phyloP scores from a whole-genome alignment of 495 filamentous ascomycete genomes.

The Chaetomium cochliodes region DNA sequence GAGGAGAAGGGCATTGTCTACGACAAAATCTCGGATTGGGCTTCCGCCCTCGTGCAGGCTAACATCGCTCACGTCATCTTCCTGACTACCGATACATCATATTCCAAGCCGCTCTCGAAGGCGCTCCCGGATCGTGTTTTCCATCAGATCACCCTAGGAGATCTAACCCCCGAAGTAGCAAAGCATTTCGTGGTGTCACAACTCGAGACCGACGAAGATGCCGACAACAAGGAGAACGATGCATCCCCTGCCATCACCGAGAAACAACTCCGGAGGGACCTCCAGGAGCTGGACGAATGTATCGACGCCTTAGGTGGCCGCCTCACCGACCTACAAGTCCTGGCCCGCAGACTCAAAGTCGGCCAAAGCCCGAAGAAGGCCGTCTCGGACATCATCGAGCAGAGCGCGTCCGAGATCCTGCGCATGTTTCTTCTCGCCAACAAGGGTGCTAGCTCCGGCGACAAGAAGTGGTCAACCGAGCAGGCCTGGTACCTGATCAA shows the following conservation, averaged over 20 bases:
- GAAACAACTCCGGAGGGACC: slow-evolving; percentile 46
- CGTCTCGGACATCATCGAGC: slow-evolving; percentile 84
- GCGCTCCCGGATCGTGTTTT: slow-evolving; percentile 89
- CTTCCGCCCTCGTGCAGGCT: slow-evolving; percentile 77
- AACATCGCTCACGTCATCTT: slow-evolving; percentile 97
- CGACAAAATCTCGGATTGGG: slow-evolving; percentile 90
- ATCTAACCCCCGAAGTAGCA: slow-evolving; percentile 80
- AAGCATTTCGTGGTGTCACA: slow-evolving; percentile 89
- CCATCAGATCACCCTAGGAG: slow-evolving; percentile 77
- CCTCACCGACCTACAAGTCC: slow-evolving; percentile 88
- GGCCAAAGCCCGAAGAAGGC: slow-evolving; percentile 83
- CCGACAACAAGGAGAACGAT: slow-evolving; percentile 19
- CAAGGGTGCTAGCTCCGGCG: slow-evolving; percentile 35
- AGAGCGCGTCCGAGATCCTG: slow-evolving; percentile 82
- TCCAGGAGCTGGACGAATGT: slow-evolving; percentile 70
- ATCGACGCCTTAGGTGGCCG: slow-evolving; percentile 83
- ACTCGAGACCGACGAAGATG: slow-evolving; percentile 49
- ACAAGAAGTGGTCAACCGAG: slow-evolving; percentile 68
- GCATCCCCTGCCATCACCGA: slow-evolving; percentile 24
- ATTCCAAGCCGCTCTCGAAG: slow-evolving; percentile 82
- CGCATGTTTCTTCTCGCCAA: slow-evolving; percentile 80
- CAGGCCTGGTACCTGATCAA: slow-evolving; percentile 92
- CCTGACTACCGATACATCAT: slow-evolving; percentile 88
- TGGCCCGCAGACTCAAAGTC: slow-evolving; percentile 83
- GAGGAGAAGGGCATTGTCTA: slow-evolving; percentile 73